Conservation (phyloP, 2,329 filamentous ascomycete species). For the Hymenotorrendiella dingleyae region DNA sequence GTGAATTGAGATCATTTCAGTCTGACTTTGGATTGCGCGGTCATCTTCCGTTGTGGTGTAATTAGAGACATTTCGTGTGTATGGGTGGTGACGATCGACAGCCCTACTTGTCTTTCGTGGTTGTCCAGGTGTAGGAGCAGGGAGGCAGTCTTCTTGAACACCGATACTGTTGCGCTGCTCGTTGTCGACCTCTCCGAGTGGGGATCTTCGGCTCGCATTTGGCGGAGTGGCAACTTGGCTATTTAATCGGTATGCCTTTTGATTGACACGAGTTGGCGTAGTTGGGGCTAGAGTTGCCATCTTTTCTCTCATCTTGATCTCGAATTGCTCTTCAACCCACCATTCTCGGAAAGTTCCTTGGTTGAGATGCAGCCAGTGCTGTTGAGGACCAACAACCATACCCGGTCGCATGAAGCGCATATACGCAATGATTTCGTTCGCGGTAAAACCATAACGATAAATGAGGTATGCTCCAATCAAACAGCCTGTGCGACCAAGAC, state of each 20-base stretch:
- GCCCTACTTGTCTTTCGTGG: conserved; percentile 81
- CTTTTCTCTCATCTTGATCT: conserved; percentile 46
- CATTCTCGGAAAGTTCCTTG: conserved; percentile 97
- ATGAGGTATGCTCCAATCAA: conserved; percentile 97
- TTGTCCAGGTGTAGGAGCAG: conserved; percentile 91
- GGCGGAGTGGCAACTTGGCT: conserved; percentile 77
- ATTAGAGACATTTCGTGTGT: conserved; percentile 51
- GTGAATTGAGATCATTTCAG: conserved; percentile 55
- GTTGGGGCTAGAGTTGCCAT: conserved; percentile 42
- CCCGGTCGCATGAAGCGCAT: conserved; percentile 99
- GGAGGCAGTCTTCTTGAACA: conserved; percentile 84
- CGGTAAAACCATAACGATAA: conserved; percentile 94
- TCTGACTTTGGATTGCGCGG: conserved; percentile 44
- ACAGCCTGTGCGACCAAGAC: conserved; percentile 89
- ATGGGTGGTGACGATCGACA: conserved; percentile 66
- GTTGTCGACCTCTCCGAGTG: conserved; percentile 88
- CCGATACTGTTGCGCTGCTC: conserved; percentile 59
- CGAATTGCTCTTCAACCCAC: conserved; percentile 69
- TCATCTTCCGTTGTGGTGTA: conserved; percentile 41
- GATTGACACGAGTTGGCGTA: conserved; percentile 57
- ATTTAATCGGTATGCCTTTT: conserved; percentile 51
- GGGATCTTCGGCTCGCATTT: conserved; percentile 71
- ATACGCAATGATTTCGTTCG: conserved; percentile 93
- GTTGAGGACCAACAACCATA: conserved; percentile 97
- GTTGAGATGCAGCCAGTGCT: conserved; percentile 98